A percentile compares a stretch with the other conserved stretches of the same genome.
These are phyloP conservation scores for Medicago ruthenica DNA, from an alignment of 306 rosid species.

Conservation along the genomic window DNA sequence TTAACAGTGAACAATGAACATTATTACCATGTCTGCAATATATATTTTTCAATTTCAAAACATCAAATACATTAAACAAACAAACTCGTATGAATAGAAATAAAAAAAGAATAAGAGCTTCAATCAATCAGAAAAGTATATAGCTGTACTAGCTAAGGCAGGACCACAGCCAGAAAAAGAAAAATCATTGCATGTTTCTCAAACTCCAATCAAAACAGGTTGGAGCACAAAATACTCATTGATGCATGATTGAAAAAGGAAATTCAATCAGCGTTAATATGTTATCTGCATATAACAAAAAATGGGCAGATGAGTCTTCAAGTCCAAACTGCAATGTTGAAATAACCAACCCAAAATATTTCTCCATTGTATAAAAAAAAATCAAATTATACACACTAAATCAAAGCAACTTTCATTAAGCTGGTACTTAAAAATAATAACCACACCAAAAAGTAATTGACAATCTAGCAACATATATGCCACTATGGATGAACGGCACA, in stretches of 20 bases:
- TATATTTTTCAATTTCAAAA: no score
- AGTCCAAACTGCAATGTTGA: background rate
- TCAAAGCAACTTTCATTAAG: slow-evolving; percentile 28
- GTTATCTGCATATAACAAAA: background rate
- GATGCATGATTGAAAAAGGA: slow-evolving; percentile 20
- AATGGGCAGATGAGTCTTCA: background rate
- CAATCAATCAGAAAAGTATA: background rate
- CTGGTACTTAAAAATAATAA: slow-evolving; percentile 7
- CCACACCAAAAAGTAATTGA: background rate
- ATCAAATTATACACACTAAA: slow-evolving; percentile 5
- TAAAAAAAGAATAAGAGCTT: no score
- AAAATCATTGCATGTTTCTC: background rate
- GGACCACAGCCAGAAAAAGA: slow-evolving; percentile 7
- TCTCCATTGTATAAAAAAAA: background rate
- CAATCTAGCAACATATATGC: slow-evolving; percentile 4
- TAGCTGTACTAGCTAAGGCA: background rate
- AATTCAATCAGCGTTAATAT: slow-evolving; percentile 15
- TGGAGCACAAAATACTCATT: slow-evolving; percentile 20
- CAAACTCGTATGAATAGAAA: no score
- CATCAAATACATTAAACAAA: no score
- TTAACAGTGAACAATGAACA: background rate
- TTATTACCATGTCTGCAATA: background rate
- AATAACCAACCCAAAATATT: slow-evolving; percentile 24
- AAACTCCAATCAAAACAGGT: slow-evolving; percentile 4
- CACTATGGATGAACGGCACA: slow-evolving; percentile 1